Base-by-base conservation (phyloP, 2,329 filamentous ascomycete species). In the Fusarium marasasianum region DNA sequence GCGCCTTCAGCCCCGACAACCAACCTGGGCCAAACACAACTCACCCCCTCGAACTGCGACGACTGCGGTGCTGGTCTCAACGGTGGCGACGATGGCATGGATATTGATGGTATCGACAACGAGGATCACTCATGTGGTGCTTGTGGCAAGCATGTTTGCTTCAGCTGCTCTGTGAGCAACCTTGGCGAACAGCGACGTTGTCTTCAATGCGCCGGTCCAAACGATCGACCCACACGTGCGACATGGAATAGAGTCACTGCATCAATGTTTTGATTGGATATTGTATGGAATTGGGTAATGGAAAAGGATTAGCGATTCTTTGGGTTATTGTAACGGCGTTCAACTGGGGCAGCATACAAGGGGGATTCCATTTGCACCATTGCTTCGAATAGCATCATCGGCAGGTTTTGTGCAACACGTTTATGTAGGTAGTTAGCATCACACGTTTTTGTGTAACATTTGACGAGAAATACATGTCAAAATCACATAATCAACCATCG, bases 91-190 rank as follows among this genome's bases (percentile, higher is more conserved):
- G 81, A 82, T 18, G 78, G 73, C 24, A 84, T 87, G 81, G 83
- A 86, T 6, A 61, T 86, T 6, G 85, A 87, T 13, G 77, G 71
- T 15, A 41, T 56, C 4, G 75, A 70, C 3, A 72, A 63, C 6
- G 78, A 75, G 15, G 80, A 79, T 40, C 79, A 81, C 35, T 79
- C 81, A 3, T 91, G 89, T 60, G 83, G 82, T 14, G 83, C 81
- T 0, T 91, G 89, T 65, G 83, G 85, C 10, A 90, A 88, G 77
- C 81, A 84, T 17, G 88, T 91, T 20, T 91, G 89, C 80, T 88
- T 87, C 63, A 85, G 87, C 62, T 91, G 90, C 77, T 90, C 89
- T 1, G 84, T 91, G 45, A 89, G 87, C 69, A 89, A 89, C 69
- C 80, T 91, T 1, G 88, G 88, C 7, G 85, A 87, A 69, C 82